Conservation (phyloP, 2,329 filamentous ascomycete species). For the Aspergillus uvarum region DNA sequence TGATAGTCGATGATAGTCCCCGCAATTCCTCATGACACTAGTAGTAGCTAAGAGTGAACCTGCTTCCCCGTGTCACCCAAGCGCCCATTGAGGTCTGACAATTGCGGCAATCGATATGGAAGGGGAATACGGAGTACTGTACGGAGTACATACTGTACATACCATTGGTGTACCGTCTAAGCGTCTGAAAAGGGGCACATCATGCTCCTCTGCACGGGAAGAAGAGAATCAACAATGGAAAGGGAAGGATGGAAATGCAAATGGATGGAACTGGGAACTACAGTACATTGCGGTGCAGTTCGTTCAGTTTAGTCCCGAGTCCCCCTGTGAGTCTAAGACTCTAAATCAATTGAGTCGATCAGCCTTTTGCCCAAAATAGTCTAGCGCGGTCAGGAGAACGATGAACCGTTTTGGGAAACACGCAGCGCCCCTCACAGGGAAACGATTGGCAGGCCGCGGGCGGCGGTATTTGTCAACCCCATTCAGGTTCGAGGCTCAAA, state of each 20-base stretch:
- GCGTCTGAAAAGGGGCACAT: too few species aligned
- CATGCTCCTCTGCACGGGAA: too few species aligned
- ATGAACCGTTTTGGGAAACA: constrained; percentile 18
- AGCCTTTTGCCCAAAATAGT: constrained; percentile 1
- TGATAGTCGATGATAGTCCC: constrained; percentile 8
- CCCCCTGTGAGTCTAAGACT: neutral
- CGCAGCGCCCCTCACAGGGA: constrained; percentile 14
- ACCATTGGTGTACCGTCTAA: too few species aligned
- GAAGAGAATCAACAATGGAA: too few species aligned
- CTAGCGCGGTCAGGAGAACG: constrained; percentile 1
- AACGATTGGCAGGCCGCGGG: constrained; percentile 14
- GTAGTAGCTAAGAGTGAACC: constrained; percentile 1
- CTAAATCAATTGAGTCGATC: neutral
- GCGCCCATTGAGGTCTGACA: neutral
- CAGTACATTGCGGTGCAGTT: too few species aligned
- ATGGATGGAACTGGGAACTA: too few species aligned
- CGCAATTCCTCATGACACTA: constrained; percentile 9
- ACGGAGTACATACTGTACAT: too few species aligned
- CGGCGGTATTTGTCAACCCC: constrained; percentile 17
- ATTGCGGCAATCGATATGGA: too few species aligned
- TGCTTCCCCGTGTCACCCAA: neutral
- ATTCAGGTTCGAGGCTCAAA: constrained; percentile 14
- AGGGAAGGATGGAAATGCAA: too few species aligned
- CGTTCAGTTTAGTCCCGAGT: too few species aligned
- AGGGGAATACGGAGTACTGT: too few species aligned